Base-by-base conservation (phyloP, 257 asterid species). In the Lantana camara region DNA sequence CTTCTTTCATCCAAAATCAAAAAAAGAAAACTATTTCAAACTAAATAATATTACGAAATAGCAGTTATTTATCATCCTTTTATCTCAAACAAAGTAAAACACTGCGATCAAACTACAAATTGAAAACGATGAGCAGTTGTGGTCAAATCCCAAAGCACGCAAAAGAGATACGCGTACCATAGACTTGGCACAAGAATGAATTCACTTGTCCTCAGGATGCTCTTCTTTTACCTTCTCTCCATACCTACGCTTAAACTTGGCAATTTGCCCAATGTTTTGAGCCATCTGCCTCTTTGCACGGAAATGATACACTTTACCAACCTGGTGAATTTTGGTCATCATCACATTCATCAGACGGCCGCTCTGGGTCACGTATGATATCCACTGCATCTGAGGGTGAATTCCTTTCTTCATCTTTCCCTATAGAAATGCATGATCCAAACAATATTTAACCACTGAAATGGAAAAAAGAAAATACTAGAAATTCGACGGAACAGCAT, bases 311-410 rank as follows among this genome's bases (percentile, higher is more conserved):
- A 86, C 88, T 77, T 89, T 89, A 46, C 95, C 95, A 17, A 72
- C 80, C 70, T 76, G 78, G 68, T 86, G 83, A 56, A 89, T 73
- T 79, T 79, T 89, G 38, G 90, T 77, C 96, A 89, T 86, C 83
- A 70, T 78, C 48, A 83, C 78, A 51, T 79, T 79, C 35, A 83
- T 74, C 72, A 88, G 68, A 16, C 89, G 75, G 1, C 96, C 96
- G 50, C 88, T 85, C 64, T 79, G 95, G 57, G 96, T 83, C 81
- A 85, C 95, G 17, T 88, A 85, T 0, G 92, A 82, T 58, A 85
- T 83, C 95, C 96, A 88, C 66, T 85, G 95, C 83, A 75, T 32
- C 67, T 85, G 96, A 16, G 96, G 91, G 64, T 88, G 96, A 58
- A 85, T 73, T 66, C 96, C 96, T 74, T 88, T 88, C 86, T 82